Evolutionary conservation across 176 grass and related monocot genomes (phyloP).

Genomic region (Juncus inflexus): DNA sequence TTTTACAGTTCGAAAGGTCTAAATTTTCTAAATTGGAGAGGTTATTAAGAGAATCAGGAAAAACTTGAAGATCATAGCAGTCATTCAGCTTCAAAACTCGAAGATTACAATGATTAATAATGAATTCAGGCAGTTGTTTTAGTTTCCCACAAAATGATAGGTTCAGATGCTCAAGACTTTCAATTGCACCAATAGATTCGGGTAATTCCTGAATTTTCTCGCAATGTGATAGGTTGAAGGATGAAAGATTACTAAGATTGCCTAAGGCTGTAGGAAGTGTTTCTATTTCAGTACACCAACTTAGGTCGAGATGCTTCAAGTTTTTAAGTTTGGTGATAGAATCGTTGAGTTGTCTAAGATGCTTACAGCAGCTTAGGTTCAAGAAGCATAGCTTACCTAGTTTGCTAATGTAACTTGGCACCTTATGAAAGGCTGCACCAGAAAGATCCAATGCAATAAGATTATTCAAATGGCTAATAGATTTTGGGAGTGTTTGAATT

Average conservation of each 20-base stretch:
- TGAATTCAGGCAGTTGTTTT: conserved; percentile 14
- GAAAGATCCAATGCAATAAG: no score
- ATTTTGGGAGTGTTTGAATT: background rate
- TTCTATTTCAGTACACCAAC: background rate
- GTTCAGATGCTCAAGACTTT: conserved; percentile 13
- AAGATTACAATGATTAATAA: conserved; percentile 20
- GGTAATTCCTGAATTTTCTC: conserved; percentile 13
- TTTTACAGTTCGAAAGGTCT: background rate
- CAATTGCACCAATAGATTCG: conserved; percentile 17
- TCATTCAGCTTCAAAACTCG: conserved; percentile 21
- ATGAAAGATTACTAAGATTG: conserved; percentile 3
- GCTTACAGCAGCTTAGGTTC: no score
- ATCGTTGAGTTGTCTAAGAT: no score
- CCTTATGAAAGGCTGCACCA: no score
- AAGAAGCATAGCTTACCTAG: no score
- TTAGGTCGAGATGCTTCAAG: background rate
- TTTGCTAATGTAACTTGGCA: no score
- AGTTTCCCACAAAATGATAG: conserved; percentile 16
- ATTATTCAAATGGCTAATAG: background rate
- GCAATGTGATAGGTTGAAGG: conserved; percentile 15
- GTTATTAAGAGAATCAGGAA: conserved; percentile 12
- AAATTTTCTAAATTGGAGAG: conserved; percentile 9
- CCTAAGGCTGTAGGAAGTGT: background rate
- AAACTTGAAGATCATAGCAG: conserved; percentile 13
- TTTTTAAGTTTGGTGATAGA: no score